Evolutionary conservation across 805 yeast species (phyloP).

Genomic region (Lipomyces starkeyi): DNA sequence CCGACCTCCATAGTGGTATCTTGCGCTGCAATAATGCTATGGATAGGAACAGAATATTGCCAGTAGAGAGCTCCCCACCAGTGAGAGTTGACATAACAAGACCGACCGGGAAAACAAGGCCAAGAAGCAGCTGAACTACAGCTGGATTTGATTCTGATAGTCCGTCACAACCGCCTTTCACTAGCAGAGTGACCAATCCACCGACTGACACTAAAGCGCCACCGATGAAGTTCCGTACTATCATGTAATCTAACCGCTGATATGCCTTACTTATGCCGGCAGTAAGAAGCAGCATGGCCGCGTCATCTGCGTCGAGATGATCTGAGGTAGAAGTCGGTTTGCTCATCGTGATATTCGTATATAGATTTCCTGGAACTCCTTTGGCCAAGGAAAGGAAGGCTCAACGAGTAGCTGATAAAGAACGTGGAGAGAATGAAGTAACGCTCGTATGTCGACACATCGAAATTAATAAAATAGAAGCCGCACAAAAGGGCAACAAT

Average conservation of each 20-base stretch:
- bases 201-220: slow-evolving; percentile 38
- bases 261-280: slow-evolving; percentile 34
- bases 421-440: neutral
- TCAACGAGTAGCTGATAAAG: neutral
- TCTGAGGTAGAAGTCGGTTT: slow-evolving; percentile 17
- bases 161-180: slow-evolving; percentile 36
- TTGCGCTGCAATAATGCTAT: slow-evolving; percentile 34
- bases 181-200: slow-evolving; percentile 36
- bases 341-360: no score
- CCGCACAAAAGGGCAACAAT: neutral
- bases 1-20: slow-evolving; percentile 32
- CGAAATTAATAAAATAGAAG: neutral
- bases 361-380: neutral
- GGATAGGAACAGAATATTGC: slow-evolving; percentile 32
- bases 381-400: neutral
- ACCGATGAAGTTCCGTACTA: slow-evolving; percentile 35
- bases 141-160: slow-evolving; percentile 33
- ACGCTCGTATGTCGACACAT: neutral
- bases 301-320: slow-evolving; percentile 35
- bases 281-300: slow-evolving; percentile 29
- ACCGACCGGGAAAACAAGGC: slow-evolving; percentile 39
- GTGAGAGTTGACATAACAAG: slow-evolving; percentile 35
- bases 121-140: slow-evolving; percentile 30
- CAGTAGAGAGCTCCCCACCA: slow-evolving; percentile 38
- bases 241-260: slow-evolving; percentile 32